Evolutionary conservation across 768 basidiomycete genomes (phyloP).

Genomic region (Podaxis sp.): DNA sequence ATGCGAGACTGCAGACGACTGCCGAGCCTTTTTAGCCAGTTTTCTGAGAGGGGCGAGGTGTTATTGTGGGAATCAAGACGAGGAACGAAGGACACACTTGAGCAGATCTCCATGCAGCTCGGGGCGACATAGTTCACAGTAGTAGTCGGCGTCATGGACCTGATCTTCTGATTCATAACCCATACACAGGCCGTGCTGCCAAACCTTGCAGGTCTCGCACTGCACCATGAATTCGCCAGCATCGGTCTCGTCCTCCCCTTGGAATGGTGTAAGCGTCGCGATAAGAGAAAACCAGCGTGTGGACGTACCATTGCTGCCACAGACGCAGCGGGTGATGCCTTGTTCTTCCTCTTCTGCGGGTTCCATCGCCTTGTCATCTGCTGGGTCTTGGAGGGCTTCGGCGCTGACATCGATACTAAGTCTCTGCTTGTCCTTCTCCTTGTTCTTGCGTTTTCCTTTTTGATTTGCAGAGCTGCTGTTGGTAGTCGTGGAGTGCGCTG

Average conservation of each 20-base stretch:
- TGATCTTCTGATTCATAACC: constrained; percentile 80
- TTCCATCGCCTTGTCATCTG: constrained; percentile 39
- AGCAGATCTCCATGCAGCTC: constrained; percentile 81
- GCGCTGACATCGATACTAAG: constrained; percentile 22
- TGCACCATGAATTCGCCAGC: constrained; percentile 97
- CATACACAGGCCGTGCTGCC: constrained; percentile 98
- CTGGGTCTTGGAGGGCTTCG: constrained; percentile 26
- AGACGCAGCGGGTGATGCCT: constrained; percentile 80
- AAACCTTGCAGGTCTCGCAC: constrained; percentile 95
- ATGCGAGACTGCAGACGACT: constrained; percentile 63
- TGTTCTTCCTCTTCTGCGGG: constrained; percentile 59
- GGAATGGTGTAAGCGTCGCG: constrained; percentile 26
- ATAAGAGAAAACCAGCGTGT: constrained; percentile 10
- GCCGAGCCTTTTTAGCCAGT: constrained; percentile 61
- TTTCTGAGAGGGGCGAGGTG: constrained; percentile 43
- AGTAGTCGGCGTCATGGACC: constrained; percentile 80
- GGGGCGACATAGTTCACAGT: constrained; percentile 91
- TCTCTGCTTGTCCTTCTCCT: constrained; percentile 49
- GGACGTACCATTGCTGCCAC: constrained; percentile 72
- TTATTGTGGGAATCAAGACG: constrained; percentile 16
- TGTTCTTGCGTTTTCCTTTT: constrained; percentile 49
- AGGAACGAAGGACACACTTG: constrained; percentile 50
- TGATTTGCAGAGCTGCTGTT: constrained; percentile 26
- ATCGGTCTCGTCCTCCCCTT: constrained; percentile 70
- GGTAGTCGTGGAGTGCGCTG: constrained; percentile 32